phyloP scores from a whole-genome alignment of 371 early-diverging fungal species.

The Polyrhizophydium stewartii region DNA sequence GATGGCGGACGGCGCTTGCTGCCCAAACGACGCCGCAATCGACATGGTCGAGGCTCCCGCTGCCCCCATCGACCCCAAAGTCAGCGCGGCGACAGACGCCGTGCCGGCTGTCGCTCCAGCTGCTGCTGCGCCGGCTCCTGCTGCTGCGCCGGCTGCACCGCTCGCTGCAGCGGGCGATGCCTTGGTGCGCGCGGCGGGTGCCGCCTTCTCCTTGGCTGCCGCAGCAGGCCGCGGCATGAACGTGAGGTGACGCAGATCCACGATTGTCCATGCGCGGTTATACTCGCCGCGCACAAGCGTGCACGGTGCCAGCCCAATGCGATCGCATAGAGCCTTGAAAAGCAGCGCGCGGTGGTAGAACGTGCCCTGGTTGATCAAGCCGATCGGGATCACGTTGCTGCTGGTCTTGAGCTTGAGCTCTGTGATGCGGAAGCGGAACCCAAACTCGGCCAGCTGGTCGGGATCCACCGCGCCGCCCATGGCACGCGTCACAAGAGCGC shows the following conservation, averaged over 20 bases:
- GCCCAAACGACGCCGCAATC: not conserved
- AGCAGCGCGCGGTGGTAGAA: constrained; percentile 49
- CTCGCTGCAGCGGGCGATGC: not conserved
- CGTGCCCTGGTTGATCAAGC: constrained; percentile 31
- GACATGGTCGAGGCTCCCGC: not conserved
- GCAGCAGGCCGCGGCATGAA: not conserved
- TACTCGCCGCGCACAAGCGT: constrained; percentile 42
- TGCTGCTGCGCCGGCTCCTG: not conserved
- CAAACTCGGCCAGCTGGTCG: constrained; percentile 18
- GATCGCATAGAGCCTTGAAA: constrained; percentile 44
- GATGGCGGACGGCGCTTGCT: not conserved
- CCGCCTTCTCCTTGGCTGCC: not conserved
- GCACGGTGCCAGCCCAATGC: constrained; percentile 31
- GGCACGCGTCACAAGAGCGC: constrained; percentile 25
- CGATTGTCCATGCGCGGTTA: constrained; percentile 43
- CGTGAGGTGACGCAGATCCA: constrained; percentile 24
- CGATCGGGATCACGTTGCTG: constrained; percentile 41
- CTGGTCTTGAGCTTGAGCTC: constrained; percentile 35
- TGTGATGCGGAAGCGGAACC: constrained; percentile 38
- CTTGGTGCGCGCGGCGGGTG: not conserved
- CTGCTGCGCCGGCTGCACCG: not conserved
- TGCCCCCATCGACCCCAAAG: not conserved
- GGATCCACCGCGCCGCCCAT: constrained; percentile 39
- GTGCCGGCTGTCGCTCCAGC: not conserved
- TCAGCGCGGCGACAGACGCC: not conserved